These are phyloP conservation scores for Syncephalis fuscata DNA, from an alignment of 371 early-diverging fungal species.

Conservation along the genomic window DNA sequence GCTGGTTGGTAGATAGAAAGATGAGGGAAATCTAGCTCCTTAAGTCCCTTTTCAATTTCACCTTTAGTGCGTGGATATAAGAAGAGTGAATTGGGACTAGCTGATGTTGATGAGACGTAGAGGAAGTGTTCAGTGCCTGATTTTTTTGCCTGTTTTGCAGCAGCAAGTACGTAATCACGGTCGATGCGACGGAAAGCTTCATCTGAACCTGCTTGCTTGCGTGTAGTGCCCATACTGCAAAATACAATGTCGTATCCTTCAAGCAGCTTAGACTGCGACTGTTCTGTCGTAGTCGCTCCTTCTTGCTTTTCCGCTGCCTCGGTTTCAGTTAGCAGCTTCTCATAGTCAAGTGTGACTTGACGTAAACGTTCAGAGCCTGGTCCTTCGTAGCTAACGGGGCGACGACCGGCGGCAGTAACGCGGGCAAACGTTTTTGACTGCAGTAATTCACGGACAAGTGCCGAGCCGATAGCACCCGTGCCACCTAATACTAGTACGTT, in stretches of 20 bases:
- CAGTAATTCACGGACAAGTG: slow-evolving; percentile 38
- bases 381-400: slow-evolving; percentile 29
- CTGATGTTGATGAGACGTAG: slow-evolving; percentile 36
- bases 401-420: slow-evolving; percentile 44
- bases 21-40: slow-evolving; percentile 35
- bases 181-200: slow-evolving; percentile 52
- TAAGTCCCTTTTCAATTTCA: slow-evolving; percentile 44
- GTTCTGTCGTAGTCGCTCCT: background rate
- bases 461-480: slow-evolving; percentile 39
- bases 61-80: slow-evolving; percentile 60
- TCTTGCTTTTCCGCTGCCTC: too few species aligned
- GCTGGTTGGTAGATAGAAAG: slow-evolving; percentile 48
- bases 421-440: slow-evolving; percentile 31
- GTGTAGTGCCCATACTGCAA: slow-evolving; percentile 52
- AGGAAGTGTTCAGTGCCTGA: slow-evolving; percentile 36
- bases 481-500: slow-evolving; percentile 1
- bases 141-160: slow-evolving; percentile 26
- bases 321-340: background rate
- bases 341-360: background rate
- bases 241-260: slow-evolving; percentile 27
- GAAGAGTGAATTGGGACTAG: slow-evolving; percentile 37
- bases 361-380: slow-evolving; percentile 12
- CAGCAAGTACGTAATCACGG: slow-evolving; percentile 46
- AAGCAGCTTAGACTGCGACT: background rate
- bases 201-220: slow-evolving; percentile 39